A percentile compares a stretch with the other conserved stretches of the same genome.
phyloP scores from a whole-genome alignment of 345 rosid genomes.

The Schrenkiella parvula region DNA sequence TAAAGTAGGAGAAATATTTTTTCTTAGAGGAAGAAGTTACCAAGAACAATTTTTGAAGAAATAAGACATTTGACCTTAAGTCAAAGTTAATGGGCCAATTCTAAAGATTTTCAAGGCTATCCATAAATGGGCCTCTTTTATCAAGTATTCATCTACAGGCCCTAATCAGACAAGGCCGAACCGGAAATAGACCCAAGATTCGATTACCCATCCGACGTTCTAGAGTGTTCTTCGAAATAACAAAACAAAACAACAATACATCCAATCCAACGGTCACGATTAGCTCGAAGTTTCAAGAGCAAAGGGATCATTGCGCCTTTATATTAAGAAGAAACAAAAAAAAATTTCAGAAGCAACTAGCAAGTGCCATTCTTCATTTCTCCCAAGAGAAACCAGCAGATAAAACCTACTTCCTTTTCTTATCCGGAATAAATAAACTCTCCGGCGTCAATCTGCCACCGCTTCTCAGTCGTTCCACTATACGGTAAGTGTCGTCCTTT shows the following conservation, averaged over 20 bases:
- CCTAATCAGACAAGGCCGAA: background rate
- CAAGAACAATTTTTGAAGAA: background rate
- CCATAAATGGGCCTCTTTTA: conserved; percentile 4
- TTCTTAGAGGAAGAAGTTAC: background rate
- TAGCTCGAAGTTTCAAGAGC: conserved; percentile 19
- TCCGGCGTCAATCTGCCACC: background rate
- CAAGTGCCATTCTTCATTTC: background rate
- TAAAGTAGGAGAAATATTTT: background rate
- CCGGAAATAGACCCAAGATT: conserved; percentile 13
- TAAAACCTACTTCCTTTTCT: conserved; percentile 15
- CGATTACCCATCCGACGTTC: conserved; percentile 3
- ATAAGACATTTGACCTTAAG: background rate
- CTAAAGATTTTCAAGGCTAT: background rate
- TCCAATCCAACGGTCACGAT: conserved; percentile 24
- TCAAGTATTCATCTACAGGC: background rate
- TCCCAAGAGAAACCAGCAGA: background rate
- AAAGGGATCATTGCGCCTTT: background rate
- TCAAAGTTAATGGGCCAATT: background rate
- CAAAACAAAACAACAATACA: background rate
- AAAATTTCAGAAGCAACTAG: background rate
- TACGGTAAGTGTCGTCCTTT: background rate
- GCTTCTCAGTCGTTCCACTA: background rate
- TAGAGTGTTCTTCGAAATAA: conserved; percentile 9
- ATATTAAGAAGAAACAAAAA: background rate
- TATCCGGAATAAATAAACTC: background rate